These are phyloP conservation scores for Hygrophorus pudorinus DNA, from an alignment of 768 basidiomycete species.

Conservation along the genomic window DNA sequence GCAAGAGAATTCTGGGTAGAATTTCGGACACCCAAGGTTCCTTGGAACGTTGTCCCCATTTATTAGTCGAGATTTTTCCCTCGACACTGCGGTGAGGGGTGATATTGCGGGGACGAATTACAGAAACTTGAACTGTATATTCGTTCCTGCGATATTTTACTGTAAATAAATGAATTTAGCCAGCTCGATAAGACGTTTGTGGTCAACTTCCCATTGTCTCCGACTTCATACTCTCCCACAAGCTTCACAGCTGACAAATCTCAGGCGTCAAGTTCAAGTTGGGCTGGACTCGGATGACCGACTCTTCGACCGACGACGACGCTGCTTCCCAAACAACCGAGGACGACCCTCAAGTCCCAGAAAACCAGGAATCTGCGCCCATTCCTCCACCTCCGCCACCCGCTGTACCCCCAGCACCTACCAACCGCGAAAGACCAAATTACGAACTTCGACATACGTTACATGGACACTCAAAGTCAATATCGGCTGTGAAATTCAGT, in stretches of 20 bases:
- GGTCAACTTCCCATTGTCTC: no score
- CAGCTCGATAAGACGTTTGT: no score
- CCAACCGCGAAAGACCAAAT: constrained; percentile 43
- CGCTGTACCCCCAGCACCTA: constrained; percentile 21
- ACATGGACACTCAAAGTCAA: constrained; percentile 69
- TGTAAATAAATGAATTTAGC: no score
- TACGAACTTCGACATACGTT: constrained; percentile 62
- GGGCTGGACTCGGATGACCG: constrained; percentile 11
- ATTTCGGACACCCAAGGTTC: no score
- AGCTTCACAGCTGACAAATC: neutral
- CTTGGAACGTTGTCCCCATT: no score
- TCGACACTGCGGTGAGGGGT: no score
- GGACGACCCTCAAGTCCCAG: constrained; percentile 72
- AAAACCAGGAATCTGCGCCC: constrained; percentile 37
- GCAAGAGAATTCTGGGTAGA: no score
- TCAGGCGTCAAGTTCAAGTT: neutral
- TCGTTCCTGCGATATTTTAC: no score
- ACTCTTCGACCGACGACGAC: constrained; percentile 48
- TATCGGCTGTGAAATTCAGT: constrained; percentile 88
- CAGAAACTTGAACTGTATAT: no score
- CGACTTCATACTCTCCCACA: no score
- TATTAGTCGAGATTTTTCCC: no score
- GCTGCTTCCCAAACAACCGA: constrained; percentile 78
- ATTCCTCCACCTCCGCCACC: constrained; percentile 21
- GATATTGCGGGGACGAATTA: no score